Evolutionary conservation across 352 stramenopile species (phyloP).

Genomic region (Pythium scleroteichum): DNA sequence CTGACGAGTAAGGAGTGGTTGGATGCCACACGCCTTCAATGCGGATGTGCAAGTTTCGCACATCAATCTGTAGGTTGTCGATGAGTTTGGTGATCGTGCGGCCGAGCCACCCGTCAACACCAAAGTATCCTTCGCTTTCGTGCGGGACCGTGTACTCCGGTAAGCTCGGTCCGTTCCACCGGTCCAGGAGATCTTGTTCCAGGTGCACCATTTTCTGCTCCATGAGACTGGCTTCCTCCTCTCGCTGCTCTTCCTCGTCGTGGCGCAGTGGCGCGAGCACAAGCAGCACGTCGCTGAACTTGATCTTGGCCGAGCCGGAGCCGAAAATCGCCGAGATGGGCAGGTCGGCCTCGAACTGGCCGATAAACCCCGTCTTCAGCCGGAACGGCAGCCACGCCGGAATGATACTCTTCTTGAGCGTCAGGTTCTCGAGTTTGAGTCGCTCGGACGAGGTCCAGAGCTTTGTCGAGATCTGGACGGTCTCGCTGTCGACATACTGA

Average conservation of each 20-base stretch:
- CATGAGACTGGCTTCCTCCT: slow-evolving; percentile 60
- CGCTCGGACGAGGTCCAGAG: slow-evolving; percentile 87
- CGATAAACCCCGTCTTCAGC: slow-evolving; percentile 87
- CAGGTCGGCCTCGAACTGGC: slow-evolving; percentile 82
- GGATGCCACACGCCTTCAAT: slow-evolving; percentile 78
- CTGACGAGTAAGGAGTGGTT: slow-evolving; percentile 28
- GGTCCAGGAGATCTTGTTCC: slow-evolving; percentile 76
- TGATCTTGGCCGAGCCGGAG: slow-evolving; percentile 77
- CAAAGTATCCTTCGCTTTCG: slow-evolving; percentile 88
- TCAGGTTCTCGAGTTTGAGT: slow-evolving; percentile 87
- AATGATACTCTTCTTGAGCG: slow-evolving; percentile 80
- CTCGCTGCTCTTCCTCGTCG: slow-evolving; percentile 62
- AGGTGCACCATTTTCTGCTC: slow-evolving; percentile 71
- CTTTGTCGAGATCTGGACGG: slow-evolving; percentile 83
- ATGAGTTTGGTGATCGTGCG: slow-evolving; percentile 90
- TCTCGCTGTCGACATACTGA: slow-evolving; percentile 88
- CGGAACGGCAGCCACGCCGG: slow-evolving; percentile 81
- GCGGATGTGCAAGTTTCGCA: slow-evolving; percentile 85
- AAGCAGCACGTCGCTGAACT: slow-evolving; percentile 85
- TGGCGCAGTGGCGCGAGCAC: slow-evolving; percentile 72
- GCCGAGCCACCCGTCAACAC: slow-evolving; percentile 86
- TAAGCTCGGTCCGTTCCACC: slow-evolving; percentile 72
- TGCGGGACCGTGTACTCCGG: slow-evolving; percentile 63
- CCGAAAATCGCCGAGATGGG: slow-evolving; percentile 88
- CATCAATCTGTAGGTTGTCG: slow-evolving; percentile 89